phyloP scores from a whole-genome alignment of 2,329 filamentous ascomycete genomes.

The Aspergillus hiratsukae region DNA sequence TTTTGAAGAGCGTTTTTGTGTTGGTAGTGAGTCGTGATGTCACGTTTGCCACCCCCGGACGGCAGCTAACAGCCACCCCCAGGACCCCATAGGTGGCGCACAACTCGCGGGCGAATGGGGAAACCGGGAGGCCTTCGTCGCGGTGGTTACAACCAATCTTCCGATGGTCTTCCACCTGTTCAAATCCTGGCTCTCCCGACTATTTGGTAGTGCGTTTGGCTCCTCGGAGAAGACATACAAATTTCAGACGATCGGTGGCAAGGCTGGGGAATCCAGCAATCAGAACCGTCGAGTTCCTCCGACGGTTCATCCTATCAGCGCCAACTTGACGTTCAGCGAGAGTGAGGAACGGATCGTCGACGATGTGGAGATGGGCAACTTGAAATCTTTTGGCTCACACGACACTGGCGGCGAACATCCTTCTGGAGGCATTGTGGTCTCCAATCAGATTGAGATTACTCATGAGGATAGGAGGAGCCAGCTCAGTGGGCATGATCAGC shows the following conservation, averaged over 20 bases:
- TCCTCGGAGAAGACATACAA: conserved; percentile 39
- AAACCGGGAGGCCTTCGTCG: conserved; percentile 37
- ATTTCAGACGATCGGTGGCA: conserved; percentile 21
- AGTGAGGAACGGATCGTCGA: conserved; percentile 46
- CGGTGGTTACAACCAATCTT: conserved; percentile 35
- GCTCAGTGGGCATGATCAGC: not conserved
- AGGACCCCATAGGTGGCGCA: conserved; percentile 30
- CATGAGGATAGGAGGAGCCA: conserved; percentile 12
- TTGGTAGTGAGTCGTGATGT: conserved; percentile 27
- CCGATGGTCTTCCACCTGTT: conserved; percentile 41
- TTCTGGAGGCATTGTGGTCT: conserved; percentile 37
- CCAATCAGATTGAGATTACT: conserved; percentile 39
- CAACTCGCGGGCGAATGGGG: conserved; percentile 34
- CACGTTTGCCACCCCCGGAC: not conserved
- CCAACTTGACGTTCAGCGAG: conserved; percentile 37
- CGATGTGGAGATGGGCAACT: conserved; percentile 38
- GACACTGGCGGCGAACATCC: conserved; percentile 7
- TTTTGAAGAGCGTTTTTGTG: conserved; percentile 49
- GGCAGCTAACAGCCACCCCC: not conserved
- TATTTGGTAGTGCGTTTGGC: conserved; percentile 35
- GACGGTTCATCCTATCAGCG: conserved; percentile 33
- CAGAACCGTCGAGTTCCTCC: conserved; percentile 29
- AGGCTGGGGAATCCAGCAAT: conserved; percentile 20
- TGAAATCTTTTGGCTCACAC: conserved; percentile 21
- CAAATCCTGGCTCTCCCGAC: conserved; percentile 35